A percentile compares a stretch with the other conserved stretches of the same genome.
These are phyloP conservation scores for Cudoniella acicularis DNA, from an alignment of 495 filamentous ascomycete genomes.

Conservation along the genomic window DNA sequence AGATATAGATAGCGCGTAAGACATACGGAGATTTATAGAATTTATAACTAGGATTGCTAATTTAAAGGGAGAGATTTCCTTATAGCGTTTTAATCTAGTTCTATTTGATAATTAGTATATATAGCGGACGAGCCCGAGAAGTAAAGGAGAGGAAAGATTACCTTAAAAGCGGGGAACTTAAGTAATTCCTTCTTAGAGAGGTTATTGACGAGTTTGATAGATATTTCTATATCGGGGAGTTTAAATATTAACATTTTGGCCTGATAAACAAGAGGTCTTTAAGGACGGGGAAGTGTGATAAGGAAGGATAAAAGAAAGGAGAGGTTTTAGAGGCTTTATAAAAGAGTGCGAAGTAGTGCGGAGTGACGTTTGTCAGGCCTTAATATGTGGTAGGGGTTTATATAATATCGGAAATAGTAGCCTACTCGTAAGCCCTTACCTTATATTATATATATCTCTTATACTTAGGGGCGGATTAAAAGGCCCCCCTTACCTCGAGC, in stretches of 20 bases:
- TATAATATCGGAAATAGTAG: not conserved
- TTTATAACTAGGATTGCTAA: conserved; percentile 49
- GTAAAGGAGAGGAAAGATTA: conserved; percentile 22
- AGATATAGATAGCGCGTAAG: conserved; percentile 61
- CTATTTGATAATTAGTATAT: conserved; percentile 23
- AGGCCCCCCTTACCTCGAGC: not conserved
- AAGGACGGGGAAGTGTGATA: not conserved
- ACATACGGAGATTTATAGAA: conserved; percentile 70
- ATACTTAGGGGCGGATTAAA: conserved; percentile 1
- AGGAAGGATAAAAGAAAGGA: not conserved
- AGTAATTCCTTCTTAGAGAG: conserved; percentile 62
- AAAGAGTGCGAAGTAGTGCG: not conserved
- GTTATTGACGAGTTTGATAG: conserved; percentile 54
- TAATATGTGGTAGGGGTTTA: not conserved
- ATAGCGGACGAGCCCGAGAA: not conserved
- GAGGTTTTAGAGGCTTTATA: not conserved
- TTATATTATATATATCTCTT: not conserved
- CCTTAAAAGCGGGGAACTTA: conserved; percentile 67
- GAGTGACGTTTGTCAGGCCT: not conserved
- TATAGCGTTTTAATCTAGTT: conserved; percentile 68
- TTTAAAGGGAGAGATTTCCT: conserved; percentile 61
- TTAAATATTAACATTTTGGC: conserved; percentile 47
- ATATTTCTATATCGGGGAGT: conserved; percentile 40
- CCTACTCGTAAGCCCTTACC: not conserved
- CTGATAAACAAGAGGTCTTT: not conserved